Percentiles rank a stretch among this genome's conserved stretches.
Conservation (phyloP, 306 rosid genomes). For the Corylus avellana region DNA sequence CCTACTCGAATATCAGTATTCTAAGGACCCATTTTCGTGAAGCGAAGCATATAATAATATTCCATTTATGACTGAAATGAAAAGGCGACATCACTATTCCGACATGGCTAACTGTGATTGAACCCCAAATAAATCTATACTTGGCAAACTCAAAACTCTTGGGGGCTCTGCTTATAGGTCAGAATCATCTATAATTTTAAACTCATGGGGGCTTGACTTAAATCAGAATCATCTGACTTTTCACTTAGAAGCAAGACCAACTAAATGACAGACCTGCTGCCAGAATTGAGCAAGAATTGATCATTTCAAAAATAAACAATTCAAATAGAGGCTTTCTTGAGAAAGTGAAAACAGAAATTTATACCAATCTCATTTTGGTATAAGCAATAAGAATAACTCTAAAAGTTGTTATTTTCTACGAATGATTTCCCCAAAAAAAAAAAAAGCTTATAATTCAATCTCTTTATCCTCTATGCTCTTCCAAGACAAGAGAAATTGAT, state of each 20-base stretch:
- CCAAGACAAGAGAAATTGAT: neutral
- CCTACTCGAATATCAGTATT: neutral
- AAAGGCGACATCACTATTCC: neutral
- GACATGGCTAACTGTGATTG: neutral
- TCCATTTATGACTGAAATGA: neutral
- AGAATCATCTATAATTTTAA: no score
- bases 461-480: neutral
- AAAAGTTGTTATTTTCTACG: neutral
- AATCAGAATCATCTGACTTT: neutral
- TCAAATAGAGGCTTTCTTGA: neutral
- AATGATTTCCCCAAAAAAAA: neutral
- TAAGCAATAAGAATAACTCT: neutral
- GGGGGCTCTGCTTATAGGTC: neutral
- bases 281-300: neutral
- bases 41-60: neutral
- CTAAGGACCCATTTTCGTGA: neutral
- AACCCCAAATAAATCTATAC: neutral
- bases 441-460: neutral
- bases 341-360: neutral
- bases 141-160: neutral
- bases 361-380: neutral
- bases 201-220: no score
- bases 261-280: neutral
- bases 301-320: neutral
- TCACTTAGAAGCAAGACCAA: neutral